Evolutionary conservation across 2,329 filamentous ascomycete genomes (phyloP), one percentile per base, ranked within the genome.

Genomic region (Arthroderma sp.): DNA sequence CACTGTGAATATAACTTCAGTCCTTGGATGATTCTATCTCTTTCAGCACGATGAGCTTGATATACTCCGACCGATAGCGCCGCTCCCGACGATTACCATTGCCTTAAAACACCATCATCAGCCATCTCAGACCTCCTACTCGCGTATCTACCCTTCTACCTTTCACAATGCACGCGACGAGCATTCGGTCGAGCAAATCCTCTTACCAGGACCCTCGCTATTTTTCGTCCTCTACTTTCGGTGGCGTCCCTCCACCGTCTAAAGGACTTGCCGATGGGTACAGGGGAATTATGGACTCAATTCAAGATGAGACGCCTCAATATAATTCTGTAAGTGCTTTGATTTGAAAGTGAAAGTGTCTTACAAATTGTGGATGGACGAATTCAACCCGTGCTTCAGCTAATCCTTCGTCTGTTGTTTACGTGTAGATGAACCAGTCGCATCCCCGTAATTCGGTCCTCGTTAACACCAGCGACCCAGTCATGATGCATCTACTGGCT

Each of bases 401-500:
- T 34, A 34, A 6, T 32, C 22, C 29, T 33, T 8, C 6, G 6
- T 34, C 30, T n/a, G 36, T 22, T 22, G 15, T 22, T 22, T 22
- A 22, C 15, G 15, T 50, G 44, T 47, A 83, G 85, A 61, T 76
- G 72, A 48, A 83, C 44, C 47, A 58, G 9, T 47, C 52, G 8
- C 57, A 61, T 31, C 58, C 57, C 9, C 46, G 48, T 38, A 49
- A 58, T 50, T 63, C 65, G 4, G 57, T 59, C 30, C 54, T 64
- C 27, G 54, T 66, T 28, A 66, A 69, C 44, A 55, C 63, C 45
- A 70, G 66, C 51, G 77, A 81, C 55, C 73, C 73, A 0, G 73
- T 98, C 38, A 83, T 87, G 55, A 80, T 94, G 61, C 93, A 96
- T 61, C 70, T 98, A 39, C 75, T 98, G 47, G 88, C 91, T 49